A percentile compares a stretch with the other conserved stretches of the same genome.
Evolutionary conservation across 2,329 filamentous ascomycete genomes (phyloP).

Genomic region (Exophiala phaeomuriformis): DNA sequence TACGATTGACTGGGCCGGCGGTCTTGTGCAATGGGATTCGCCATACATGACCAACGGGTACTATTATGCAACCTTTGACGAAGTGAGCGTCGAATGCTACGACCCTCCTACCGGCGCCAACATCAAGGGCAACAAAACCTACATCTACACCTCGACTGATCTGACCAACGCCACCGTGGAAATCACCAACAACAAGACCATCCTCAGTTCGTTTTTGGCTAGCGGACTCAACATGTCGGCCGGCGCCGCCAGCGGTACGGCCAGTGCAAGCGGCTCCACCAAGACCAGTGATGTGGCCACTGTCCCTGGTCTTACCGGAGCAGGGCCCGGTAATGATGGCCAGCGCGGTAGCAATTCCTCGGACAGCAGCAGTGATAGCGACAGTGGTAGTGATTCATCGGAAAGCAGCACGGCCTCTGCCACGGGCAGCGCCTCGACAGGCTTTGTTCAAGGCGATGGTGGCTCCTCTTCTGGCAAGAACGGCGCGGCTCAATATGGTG

Average conservation of each 20-base stretch:
- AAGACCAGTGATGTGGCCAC: constrained; percentile 34
- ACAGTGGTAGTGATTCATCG: not conserved
- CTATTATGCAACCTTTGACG: constrained; percentile 73
- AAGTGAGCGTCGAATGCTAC: constrained; percentile 82
- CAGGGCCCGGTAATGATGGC: constrained; percentile 36
- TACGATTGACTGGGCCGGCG: constrained; percentile 87
- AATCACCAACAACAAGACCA: constrained; percentile 65
- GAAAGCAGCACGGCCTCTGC: constrained; percentile 11
- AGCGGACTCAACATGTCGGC: constrained; percentile 67
- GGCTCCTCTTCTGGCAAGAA: constrained; percentile 7
- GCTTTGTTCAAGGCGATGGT: constrained; percentile 26
- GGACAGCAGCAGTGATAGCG: constrained; percentile 1
- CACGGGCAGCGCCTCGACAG: constrained; percentile 23
- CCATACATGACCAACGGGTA: constrained; percentile 79
- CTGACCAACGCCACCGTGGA: constrained; percentile 71
- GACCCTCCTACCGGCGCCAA: constrained; percentile 66
- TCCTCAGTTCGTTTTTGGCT: constrained; percentile 71
- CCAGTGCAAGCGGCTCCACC: constrained; percentile 27
- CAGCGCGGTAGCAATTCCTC: constrained; percentile 30
- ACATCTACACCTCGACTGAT: constrained; percentile 60
- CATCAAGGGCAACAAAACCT: constrained; percentile 55
- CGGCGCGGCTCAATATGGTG: constrained; percentile 17
- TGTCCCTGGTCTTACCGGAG: constrained; percentile 48
- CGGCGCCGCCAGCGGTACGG: constrained; percentile 37
- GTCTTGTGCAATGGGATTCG: constrained; percentile 77